These are phyloP conservation scores for Brassica balearica DNA, from an alignment of 441 rosid genomes.

Conservation along the genomic window DNA sequence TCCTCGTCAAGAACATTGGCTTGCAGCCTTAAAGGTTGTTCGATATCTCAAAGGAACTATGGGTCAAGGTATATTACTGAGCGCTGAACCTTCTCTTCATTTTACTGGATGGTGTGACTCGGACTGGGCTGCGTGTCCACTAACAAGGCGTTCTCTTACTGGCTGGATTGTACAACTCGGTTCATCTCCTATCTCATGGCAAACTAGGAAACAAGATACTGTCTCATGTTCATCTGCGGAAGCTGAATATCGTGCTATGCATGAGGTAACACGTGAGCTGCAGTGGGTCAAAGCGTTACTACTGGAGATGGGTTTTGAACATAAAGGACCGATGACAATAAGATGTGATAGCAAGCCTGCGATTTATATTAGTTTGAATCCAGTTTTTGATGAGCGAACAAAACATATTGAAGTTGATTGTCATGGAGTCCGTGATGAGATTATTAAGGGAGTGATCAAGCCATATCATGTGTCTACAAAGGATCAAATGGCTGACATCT, in stretches of 20 bases:
- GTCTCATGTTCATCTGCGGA: neutral
- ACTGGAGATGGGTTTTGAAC: neutral
- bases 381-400: neutral
- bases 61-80: neutral
- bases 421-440: neutral
- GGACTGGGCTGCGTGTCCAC: neutral
- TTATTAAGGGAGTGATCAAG: neutral
- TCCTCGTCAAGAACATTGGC: neutral
- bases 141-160: neutral
- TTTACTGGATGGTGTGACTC: neutral
- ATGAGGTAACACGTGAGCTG: neutral
- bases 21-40: neutral
- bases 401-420: neutral
- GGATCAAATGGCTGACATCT: neutral
- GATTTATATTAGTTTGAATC: neutral
- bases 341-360: neutral
- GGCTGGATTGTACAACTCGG: neutral
- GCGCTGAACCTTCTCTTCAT: neutral
- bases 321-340: neutral
- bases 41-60: neutral
- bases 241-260: neutral
- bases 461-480: neutral
- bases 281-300: neutral
- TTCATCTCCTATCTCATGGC: neutral
- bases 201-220: neutral